A percentile compares a stretch with the other conserved stretches of the same genome.
phyloP scores from a whole-genome alignment of 2,329 filamentous ascomycete genomes.

The Chaetomiaceae sp. region DNA sequence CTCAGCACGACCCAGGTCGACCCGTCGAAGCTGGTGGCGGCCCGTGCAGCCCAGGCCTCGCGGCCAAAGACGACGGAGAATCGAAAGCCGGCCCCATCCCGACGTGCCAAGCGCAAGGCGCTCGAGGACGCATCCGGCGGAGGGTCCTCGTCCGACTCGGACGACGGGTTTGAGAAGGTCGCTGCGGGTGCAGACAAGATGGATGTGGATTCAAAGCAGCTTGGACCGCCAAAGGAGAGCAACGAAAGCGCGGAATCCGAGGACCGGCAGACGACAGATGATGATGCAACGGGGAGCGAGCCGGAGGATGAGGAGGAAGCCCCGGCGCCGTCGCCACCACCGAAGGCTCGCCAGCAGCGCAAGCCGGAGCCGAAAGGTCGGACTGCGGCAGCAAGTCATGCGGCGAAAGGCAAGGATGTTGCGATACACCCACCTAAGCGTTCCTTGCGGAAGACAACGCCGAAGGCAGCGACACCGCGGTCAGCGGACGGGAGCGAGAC shows the following conservation, averaged over 20 bases:
- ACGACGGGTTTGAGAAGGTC: conserved; percentile 45
- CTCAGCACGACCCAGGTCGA: conserved; percentile 31
- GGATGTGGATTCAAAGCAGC: conserved; percentile 38
- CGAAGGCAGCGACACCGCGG: conserved; percentile 21
- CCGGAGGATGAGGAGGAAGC: conserved; percentile 32
- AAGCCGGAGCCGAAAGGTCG: background rate
- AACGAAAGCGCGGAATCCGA: conserved; percentile 29
- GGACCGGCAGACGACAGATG: conserved; percentile 33
- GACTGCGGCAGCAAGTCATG: background rate
- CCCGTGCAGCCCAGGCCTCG: conserved; percentile 5
- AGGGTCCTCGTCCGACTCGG: conserved; percentile 35
- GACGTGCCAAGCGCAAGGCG: conserved; percentile 47
- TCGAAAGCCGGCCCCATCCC: conserved; percentile 28
- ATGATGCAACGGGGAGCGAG: conserved; percentile 40
- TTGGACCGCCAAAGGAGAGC: conserved; percentile 2
- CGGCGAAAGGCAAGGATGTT: conserved; percentile 13
- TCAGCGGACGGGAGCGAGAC: conserved; percentile 39
- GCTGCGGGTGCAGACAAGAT: conserved; percentile 41
- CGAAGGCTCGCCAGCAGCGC: conserved; percentile 1
- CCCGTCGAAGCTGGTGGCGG: conserved; percentile 8
- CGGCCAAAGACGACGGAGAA: conserved; percentile 20
- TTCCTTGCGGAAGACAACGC: conserved; percentile 3
- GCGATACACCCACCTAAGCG: conserved; percentile 11
- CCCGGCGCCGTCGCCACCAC: conserved; percentile 8
- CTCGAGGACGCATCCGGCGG: conserved; percentile 28